These are phyloP conservation scores for Eucalyptus guilfoylei DNA, from an alignment of 345 rosid genomes.

Conservation along the genomic window DNA sequence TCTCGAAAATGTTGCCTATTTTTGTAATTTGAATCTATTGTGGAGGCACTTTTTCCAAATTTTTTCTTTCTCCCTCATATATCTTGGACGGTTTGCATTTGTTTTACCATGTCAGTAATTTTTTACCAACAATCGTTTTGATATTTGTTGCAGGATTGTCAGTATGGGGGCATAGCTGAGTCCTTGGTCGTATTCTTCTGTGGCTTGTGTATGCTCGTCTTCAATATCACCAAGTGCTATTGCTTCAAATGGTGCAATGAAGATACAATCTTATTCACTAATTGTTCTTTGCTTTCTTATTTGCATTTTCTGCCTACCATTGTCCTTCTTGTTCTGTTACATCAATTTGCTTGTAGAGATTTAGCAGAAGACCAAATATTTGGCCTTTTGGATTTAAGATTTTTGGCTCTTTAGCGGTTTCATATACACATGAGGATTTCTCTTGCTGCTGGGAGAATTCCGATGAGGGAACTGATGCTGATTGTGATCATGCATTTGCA, in stretches of 20 bases:
- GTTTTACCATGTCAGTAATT: background rate
- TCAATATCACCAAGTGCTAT: conserved; percentile 92
- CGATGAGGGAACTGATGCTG: background rate
- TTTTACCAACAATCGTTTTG: background rate
- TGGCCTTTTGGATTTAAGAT: background rate
- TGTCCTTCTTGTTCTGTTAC: background rate
- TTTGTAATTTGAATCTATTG: background rate
- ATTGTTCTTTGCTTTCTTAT: background rate
- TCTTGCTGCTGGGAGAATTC: background rate
- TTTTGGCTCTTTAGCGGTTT: background rate
- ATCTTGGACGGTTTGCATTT: background rate
- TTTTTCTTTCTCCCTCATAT: background rate
- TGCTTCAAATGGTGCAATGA: conserved; percentile 99
- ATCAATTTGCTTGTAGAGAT: background rate
- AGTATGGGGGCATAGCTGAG: conserved; percentile 90
- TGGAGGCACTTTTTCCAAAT: background rate
- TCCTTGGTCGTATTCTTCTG: conserved; percentile 74
- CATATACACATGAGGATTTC: background rate
- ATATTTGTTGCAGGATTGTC: conserved; percentile 60
- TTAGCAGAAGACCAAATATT: background rate
- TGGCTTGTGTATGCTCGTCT: conserved; percentile 87
- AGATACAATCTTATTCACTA: conserved; percentile 29
- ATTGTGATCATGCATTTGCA: background rate
- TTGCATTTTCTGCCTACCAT: background rate
- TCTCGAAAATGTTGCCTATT: background rate